phyloP scores from a whole-genome alignment of 352 stramenopile genomes.

The Pythium aphanidermatum region DNA sequence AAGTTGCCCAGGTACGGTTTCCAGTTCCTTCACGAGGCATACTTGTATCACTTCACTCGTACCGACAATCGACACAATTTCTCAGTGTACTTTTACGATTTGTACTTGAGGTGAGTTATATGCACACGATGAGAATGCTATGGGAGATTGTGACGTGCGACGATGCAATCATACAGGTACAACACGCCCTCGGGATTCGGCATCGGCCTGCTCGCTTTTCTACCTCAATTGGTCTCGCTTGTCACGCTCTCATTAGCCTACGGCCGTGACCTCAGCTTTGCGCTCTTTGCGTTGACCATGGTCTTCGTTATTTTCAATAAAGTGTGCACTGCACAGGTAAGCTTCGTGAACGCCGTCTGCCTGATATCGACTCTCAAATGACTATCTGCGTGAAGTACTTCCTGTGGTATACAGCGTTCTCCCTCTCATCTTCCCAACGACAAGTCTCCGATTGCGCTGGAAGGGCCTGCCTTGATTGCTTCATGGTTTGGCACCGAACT shows the following conservation, averaged over 20 bases:
- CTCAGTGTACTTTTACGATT: slow-evolving; percentile 98
- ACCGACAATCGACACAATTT: slow-evolving; percentile 99
- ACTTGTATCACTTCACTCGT: slow-evolving; percentile 98
- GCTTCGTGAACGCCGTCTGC: neutral
- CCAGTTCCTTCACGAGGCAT: slow-evolving; percentile 93
- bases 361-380: neutral
- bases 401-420: slow-evolving; percentile 96
- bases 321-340: slow-evolving; percentile 83
- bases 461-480: slow-evolving; percentile 57
- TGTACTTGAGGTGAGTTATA: slow-evolving; percentile 89
- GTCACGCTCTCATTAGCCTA: slow-evolving; percentile 66
- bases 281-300: slow-evolving; percentile 96
- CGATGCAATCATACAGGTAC: slow-evolving; percentile 38
- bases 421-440: slow-evolving; percentile 79
- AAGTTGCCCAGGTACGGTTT: slow-evolving; percentile 87
- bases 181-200: slow-evolving; percentile 69
- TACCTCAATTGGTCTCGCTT: slow-evolving; percentile 76
- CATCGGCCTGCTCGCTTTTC: slow-evolving; percentile 75
- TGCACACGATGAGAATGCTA: neutral
- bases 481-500: slow-evolving; percentile 75
- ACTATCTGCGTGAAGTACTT: slow-evolving; percentile 93
- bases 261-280: slow-evolving; percentile 88
- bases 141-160: no score
- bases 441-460: slow-evolving; percentile 54
- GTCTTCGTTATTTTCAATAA: slow-evolving; percentile 99